Percentiles rank a stretch among this genome's conserved stretches.
These are phyloP conservation scores for Solanum ahanhuiri DNA, from an alignment of 257 asterid species.

Conservation along the genomic window DNA sequence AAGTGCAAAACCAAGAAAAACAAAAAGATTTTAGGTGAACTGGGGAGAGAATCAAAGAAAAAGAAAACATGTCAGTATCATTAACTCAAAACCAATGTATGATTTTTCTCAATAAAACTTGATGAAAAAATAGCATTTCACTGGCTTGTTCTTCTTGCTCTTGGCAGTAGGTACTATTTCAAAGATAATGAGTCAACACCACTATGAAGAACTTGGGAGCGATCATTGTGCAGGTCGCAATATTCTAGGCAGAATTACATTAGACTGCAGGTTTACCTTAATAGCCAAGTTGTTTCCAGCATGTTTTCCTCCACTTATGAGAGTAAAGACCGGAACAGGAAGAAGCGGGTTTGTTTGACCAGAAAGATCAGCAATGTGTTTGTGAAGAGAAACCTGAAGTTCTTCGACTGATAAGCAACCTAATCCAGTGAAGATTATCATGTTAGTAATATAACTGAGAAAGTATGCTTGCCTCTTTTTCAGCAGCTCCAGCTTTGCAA, in stretches of 20 bases:
- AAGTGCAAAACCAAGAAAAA: neutral
- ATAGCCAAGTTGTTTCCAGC: slow-evolving; percentile 76
- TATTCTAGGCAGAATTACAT: neutral
- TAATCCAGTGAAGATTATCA: neutral
- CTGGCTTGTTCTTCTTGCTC: neutral
- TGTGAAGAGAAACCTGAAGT: slow-evolving; percentile 86
- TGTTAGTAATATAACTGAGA: neutral
- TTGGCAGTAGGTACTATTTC: neutral
- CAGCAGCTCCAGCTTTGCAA: slow-evolving; percentile 99
- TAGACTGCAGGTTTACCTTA: slow-evolving; percentile 35
- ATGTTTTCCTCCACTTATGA: slow-evolving; percentile 87
- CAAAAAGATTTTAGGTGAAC: neutral
- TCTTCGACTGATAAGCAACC: neutral
- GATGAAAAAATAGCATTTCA: neutral
- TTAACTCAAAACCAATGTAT: neutral
- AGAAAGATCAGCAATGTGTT: slow-evolving; percentile 91
- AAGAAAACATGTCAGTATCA: neutral
- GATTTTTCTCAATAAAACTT: neutral
- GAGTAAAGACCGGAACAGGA: slow-evolving; percentile 91
- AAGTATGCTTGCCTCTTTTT: slow-evolving; percentile 61
- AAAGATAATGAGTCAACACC: neutral
- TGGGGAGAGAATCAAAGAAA: neutral
- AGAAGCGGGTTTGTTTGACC: slow-evolving; percentile 58
- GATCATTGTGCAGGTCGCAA: neutral
- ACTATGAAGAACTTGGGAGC: neutral